phyloP scores from a whole-genome alignment of 2,329 filamentous ascomycete genomes.

The Ceratocystis huliohia region DNA sequence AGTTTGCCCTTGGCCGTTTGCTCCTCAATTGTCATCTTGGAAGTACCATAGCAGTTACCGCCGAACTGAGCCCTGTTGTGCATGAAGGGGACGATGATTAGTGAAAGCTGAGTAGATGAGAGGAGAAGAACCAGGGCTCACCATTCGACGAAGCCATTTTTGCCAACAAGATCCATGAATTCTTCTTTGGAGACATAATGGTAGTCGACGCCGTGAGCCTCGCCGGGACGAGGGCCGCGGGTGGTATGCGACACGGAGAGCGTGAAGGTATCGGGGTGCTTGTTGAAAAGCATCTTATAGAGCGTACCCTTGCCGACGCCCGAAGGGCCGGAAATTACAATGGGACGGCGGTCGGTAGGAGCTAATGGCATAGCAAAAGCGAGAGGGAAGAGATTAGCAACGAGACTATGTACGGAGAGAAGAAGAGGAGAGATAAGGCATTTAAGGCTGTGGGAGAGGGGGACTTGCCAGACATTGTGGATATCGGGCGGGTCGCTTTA shows the following conservation, averaged over 20 bases:
- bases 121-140: constrained; percentile 2
- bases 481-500: constrained; percentile 13
- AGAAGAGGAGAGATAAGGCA: background rate
- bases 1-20: constrained; percentile 57
- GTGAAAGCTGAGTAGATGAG: background rate
- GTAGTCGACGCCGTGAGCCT: constrained; percentile 68
- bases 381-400: constrained; percentile 21
- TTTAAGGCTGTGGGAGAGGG: background rate
- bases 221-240: constrained; percentile 59
- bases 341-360: constrained; percentile 44
- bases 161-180: constrained; percentile 55
- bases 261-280: constrained; percentile 38
- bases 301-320: constrained; percentile 75
- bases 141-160: constrained; percentile 64
- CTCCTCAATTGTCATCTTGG: constrained; percentile 63
- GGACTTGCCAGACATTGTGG: constrained; percentile 19
- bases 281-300: constrained; percentile 55
- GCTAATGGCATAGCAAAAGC: background rate
- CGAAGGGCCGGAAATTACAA: constrained; percentile 69
- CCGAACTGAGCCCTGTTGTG: constrained; percentile 58
- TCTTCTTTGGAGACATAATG: constrained; percentile 56
- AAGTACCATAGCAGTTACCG: constrained; percentile 77
- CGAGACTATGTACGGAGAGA: background rate
- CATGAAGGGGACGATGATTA: background rate
- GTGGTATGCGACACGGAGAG: constrained; percentile 66